phyloP scores from a whole-genome alignment of 306 rosid genomes.

The Hylodesmum podocarpum region DNA sequence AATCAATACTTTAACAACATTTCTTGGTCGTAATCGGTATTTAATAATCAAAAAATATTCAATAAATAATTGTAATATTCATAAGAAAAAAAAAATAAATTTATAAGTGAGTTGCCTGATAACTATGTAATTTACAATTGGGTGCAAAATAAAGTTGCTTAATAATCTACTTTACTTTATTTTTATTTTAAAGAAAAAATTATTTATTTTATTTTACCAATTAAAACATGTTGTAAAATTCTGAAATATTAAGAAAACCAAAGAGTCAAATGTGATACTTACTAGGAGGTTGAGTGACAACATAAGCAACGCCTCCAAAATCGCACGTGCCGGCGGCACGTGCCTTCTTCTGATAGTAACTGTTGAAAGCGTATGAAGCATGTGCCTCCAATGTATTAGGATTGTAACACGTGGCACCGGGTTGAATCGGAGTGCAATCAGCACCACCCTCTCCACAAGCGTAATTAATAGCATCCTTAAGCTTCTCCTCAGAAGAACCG shows the following conservation, averaged over 20 bases:
- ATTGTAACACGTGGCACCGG: constrained; percentile 65
- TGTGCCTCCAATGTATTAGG: constrained; percentile 78
- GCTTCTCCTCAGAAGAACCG: constrained; percentile 40
- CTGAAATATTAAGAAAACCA: too few species aligned
- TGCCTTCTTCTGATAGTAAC: constrained; percentile 71
- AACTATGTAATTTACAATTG: too few species aligned
- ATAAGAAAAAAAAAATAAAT: too few species aligned
- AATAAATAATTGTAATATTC: too few species aligned
- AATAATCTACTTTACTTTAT: too few species aligned
- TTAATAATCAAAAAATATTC: too few species aligned
- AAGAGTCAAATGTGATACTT: too few species aligned
- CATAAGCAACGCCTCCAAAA: constrained; percentile 72
- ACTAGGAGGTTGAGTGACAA: constrained; percentile 76
- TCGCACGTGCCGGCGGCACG: constrained; percentile 69
- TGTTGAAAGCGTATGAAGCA: constrained; percentile 88
- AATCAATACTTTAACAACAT: not conserved
- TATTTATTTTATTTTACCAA: too few species aligned
- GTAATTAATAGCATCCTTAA: constrained; percentile 60
- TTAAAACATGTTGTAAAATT: too few species aligned
- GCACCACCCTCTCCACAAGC: constrained; percentile 89
- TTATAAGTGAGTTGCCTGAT: too few species aligned
- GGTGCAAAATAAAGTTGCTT: too few species aligned
- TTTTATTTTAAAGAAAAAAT: too few species aligned
- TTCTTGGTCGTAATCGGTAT: not conserved
- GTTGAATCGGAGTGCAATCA: constrained; percentile 73